Evolutionary conservation across 2,329 filamentous ascomycete genomes (phyloP).

Genomic region (Exophiala sideris): DNA sequence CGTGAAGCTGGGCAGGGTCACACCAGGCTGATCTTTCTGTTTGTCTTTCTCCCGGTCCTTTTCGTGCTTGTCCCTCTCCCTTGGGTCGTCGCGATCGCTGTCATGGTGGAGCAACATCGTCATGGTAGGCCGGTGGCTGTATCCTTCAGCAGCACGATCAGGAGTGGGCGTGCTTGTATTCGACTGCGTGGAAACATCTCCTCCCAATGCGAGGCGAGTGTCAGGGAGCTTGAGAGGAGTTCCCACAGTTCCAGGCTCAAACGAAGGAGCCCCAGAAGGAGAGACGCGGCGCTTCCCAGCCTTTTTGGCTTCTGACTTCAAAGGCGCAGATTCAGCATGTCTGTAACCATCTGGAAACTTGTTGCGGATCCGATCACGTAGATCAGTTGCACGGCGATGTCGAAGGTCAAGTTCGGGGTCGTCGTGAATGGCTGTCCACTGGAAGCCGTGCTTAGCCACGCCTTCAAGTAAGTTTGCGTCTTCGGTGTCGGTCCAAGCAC

Average conservation of each 20-base stretch:
- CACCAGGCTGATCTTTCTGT: slow-evolving; percentile 10
- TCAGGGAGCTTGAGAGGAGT: not conserved
- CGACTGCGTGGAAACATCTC: not conserved
- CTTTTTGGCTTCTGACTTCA: slow-evolving; percentile 25
- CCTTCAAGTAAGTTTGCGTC: slow-evolving; percentile 58
- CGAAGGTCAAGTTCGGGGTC: slow-evolving; percentile 52
- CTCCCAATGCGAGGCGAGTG: not conserved
- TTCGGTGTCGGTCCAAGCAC: slow-evolving; percentile 55
- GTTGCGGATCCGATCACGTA: slow-evolving; percentile 61
- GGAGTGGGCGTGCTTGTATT: slow-evolving; percentile 2
- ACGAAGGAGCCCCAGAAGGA: not conserved
- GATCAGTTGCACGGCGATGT: slow-evolving; percentile 54
- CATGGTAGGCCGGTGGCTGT: slow-evolving; percentile 4
- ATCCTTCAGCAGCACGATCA: not conserved
- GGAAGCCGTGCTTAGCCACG: slow-evolving; percentile 56
- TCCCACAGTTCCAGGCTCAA: not conserved
- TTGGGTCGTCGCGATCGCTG: slow-evolving; percentile 1
- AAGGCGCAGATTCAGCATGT: slow-evolving; percentile 39
- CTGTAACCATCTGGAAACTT: slow-evolving; percentile 57
- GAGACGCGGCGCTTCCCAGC: slow-evolving; percentile 17
- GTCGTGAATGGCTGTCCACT: slow-evolving; percentile 59
- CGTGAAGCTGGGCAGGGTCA: slow-evolving; percentile 27
- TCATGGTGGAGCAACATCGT: slow-evolving; percentile 13
- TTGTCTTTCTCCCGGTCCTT: slow-evolving; percentile 14
- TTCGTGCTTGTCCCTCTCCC: slow-evolving; percentile 8